Evolutionary conservation across 2,329 filamentous ascomycete species (phyloP).

Genomic region (Aureobasidium musti): DNA sequence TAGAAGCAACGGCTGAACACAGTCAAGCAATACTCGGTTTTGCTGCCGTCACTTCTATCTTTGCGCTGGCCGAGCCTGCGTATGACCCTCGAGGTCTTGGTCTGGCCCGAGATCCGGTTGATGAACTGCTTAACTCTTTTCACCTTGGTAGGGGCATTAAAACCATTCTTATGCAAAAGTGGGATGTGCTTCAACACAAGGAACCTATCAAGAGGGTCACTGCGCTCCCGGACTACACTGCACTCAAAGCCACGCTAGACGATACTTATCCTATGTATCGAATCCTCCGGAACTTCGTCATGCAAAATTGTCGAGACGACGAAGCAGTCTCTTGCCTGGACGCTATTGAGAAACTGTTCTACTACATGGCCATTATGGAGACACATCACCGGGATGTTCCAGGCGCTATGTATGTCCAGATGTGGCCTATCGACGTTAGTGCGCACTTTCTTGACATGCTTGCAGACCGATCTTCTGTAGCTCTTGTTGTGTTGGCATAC

Average conservation of each 20-base stretch:
- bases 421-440: conserved; percentile 26
- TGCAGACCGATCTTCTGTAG: background rate
- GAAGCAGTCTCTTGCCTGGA: conserved; percentile 9
- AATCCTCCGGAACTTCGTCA: background rate
- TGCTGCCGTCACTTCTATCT: conserved; percentile 30
- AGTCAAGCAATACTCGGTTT: conserved; percentile 30
- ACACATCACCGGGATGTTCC: background rate
- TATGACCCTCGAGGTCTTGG: conserved; percentile 10
- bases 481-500: conserved; percentile 17
- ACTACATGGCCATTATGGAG: conserved; percentile 23
- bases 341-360: background rate
- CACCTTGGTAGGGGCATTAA: conserved; percentile 25
- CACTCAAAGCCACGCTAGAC: conserved; percentile 1
- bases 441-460: conserved; percentile 13
- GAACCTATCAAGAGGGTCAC: background rate
- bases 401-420: conserved; percentile 14
- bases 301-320: background rate
- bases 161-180: conserved; percentile 4
- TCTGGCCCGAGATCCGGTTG: conserved; percentile 2
- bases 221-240: background rate
- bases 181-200: background rate
- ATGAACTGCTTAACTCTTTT: conserved; percentile 21
- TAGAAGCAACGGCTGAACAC: conserved; percentile 21
- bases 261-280: background rate
- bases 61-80: conserved; percentile 23